Evolutionary conservation across 2,329 filamentous ascomycete genomes (phyloP).

Genomic region (Epichloe gansuensis): DNA sequence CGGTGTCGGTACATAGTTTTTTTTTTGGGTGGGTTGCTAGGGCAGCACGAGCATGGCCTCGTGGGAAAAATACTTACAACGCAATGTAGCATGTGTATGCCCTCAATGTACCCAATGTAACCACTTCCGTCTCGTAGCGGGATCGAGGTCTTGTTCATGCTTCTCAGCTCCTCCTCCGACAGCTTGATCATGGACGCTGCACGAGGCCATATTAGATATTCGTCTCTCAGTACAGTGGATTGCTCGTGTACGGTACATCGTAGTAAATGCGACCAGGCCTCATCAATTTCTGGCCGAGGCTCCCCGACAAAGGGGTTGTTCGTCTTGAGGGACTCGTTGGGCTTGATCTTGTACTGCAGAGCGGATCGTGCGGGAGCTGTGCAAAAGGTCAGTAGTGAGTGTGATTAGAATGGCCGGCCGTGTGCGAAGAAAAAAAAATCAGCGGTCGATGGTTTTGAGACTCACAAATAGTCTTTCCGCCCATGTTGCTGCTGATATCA

Average conservation of each 20-base stretch:
- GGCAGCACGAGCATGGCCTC: no score
- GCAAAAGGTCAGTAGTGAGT: no score
- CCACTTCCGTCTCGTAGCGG: not conserved
- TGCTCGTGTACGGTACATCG: not conserved
- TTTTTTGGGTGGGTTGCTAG: no score
- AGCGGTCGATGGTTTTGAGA: not conserved
- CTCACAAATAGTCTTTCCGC: not conserved
- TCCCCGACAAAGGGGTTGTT: not conserved
- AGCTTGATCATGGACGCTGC: not conserved
- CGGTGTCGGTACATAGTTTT: no score
- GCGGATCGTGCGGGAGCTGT: not conserved
- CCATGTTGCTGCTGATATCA: not conserved
- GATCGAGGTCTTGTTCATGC: not conserved
- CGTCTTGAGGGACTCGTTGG: not conserved
- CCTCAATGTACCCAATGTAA: not conserved
- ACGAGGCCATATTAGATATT: no score
- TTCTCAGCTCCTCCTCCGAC: not conserved
- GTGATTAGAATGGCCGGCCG: no score
- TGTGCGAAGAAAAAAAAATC: no score
- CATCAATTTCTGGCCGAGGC: not conserved
- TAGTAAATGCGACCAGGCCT: not conserved
- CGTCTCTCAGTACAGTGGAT: no score
- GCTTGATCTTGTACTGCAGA: not conserved
- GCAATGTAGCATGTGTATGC: not conserved
- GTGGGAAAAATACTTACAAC: not conserved